Evolutionary conservation across 331 rosid species (phyloP).

Genomic region (Arachis monticola): DNA sequence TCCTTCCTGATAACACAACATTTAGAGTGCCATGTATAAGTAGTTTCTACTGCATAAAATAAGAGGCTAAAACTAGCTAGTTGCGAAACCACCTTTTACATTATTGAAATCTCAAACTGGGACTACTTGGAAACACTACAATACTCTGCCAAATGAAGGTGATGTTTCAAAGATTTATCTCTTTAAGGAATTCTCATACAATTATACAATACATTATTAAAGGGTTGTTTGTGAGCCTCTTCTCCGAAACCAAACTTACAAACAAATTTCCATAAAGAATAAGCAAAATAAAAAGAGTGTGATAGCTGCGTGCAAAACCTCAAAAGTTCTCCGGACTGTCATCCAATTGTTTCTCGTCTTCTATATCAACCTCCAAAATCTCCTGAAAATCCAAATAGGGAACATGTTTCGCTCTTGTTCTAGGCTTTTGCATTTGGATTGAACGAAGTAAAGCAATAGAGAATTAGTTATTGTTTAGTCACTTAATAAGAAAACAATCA

Average conservation of each 20-base stretch:
- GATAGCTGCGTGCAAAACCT: slow-evolving; percentile 17
- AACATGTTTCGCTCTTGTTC: no score
- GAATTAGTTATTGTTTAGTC: background rate
- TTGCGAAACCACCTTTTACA: background rate
- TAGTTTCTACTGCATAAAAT: background rate
- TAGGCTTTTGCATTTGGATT: no score
- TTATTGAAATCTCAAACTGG: background rate
- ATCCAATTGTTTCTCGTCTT: slow-evolving; percentile 93
- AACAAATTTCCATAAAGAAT: background rate
- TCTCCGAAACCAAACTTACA: no score
- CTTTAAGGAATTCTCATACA: no score
- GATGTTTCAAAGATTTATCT: no score
- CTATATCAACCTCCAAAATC: slow-evolving; percentile 91
- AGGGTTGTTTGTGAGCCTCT: no score
- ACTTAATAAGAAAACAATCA: no score
- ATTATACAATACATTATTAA: no score
- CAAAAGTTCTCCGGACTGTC: slow-evolving; percentile 88
- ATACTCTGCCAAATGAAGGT: no score
- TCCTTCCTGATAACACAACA: background rate
- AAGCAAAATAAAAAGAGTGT: background rate
- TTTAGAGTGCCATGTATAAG: background rate
- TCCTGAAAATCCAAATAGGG: slow-evolving; percentile 56
- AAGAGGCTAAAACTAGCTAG: background rate
- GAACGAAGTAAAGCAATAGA: background rate
- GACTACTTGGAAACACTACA: slow-evolving; percentile 12